These are phyloP conservation scores for Mucor lusitanicus DNA, from an alignment of 371 early-diverging fungal genomes.

Conservation along the genomic window DNA sequence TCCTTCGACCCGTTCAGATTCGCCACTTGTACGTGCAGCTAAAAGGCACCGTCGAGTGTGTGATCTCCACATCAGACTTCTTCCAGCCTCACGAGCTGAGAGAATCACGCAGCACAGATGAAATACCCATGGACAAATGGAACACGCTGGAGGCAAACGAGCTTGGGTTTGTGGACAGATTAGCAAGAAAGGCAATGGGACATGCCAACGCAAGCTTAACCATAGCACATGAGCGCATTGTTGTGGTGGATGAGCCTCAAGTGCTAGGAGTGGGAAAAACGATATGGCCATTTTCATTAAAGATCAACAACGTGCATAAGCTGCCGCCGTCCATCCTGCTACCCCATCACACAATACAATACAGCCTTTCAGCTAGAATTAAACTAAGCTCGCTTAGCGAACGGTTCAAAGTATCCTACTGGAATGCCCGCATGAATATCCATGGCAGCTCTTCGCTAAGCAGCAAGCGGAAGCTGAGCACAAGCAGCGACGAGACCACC, in stretches of 20 bases:
- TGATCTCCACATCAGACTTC: constrained; percentile 22
- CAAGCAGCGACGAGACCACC: not conserved
- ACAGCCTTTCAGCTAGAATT: constrained; percentile 26
- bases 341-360: constrained; percentile 33
- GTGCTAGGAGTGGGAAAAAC: constrained; percentile 19
- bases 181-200: constrained; percentile 10
- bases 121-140: constrained; percentile 18
- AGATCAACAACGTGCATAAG: constrained; percentile 15
- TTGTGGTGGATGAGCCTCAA: constrained; percentile 6
- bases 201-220: constrained; percentile 10
- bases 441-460: not conserved
- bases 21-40: constrained; percentile 30
- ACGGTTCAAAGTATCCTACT: constrained; percentile 26
- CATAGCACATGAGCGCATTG: constrained; percentile 10
- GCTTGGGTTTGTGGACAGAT: constrained; percentile 4
- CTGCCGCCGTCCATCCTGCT: constrained; percentile 29
- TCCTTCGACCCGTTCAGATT: constrained; percentile 25
- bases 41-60: constrained; percentile 26
- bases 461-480: not conserved
- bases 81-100: not conserved
- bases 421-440: constrained; percentile 17
- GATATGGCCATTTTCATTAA: constrained; percentile 29
- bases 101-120: constrained; percentile 2
- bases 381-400: constrained; percentile 29
- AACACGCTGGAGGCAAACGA: not conserved